Conservation (phyloP, 257 asterid species). For the Penstemon eatonii region DNA sequence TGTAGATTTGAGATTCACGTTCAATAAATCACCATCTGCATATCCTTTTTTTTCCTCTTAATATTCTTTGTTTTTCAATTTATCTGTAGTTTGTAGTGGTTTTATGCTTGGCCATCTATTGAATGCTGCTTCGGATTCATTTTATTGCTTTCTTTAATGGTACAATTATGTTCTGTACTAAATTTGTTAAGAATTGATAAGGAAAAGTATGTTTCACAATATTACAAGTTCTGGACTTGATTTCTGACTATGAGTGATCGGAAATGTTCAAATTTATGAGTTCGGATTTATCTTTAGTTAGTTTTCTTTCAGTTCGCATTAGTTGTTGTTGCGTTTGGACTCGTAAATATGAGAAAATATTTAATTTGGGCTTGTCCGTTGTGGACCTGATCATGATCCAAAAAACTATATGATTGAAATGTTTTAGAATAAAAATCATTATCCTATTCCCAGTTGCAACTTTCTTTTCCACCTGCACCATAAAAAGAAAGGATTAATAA, state of each 20-base stretch:
- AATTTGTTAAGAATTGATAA: slow-evolving; percentile 3
- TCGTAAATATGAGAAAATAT: background rate
- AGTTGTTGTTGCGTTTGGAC: slow-evolving; percentile 8
- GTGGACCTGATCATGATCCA: slow-evolving; percentile 8
- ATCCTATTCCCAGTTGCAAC: slow-evolving; percentile 14
- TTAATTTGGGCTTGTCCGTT: slow-evolving; percentile 19
- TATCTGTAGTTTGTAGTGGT: background rate
- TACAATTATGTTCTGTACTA: background rate
- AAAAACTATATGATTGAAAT: slow-evolving; percentile 1
- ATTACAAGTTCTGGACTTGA: background rate
- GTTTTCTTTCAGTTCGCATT: slow-evolving; percentile 7
- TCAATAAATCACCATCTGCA: background rate
- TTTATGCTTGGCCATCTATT: background rate
- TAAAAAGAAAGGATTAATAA: slow-evolving; percentile 11
- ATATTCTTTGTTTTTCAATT: slow-evolving; percentile 13
- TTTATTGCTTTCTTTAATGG: slow-evolving; percentile 8
- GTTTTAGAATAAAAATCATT: slow-evolving; percentile 15
- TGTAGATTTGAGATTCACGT: slow-evolving; percentile 18
- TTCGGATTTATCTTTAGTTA: background rate
- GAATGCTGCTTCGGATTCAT: background rate
- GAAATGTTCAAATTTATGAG: background rate
- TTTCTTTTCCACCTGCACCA: background rate
- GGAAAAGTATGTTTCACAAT: slow-evolving; percentile 1
- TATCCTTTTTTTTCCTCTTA: slow-evolving; percentile 14
- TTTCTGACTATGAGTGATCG: background rate